Percentiles rank a stretch among this genome's conserved stretches.
Conservation (phyloP, 371 early-diverging fungal species). For the Mucor saturninus region DNA sequence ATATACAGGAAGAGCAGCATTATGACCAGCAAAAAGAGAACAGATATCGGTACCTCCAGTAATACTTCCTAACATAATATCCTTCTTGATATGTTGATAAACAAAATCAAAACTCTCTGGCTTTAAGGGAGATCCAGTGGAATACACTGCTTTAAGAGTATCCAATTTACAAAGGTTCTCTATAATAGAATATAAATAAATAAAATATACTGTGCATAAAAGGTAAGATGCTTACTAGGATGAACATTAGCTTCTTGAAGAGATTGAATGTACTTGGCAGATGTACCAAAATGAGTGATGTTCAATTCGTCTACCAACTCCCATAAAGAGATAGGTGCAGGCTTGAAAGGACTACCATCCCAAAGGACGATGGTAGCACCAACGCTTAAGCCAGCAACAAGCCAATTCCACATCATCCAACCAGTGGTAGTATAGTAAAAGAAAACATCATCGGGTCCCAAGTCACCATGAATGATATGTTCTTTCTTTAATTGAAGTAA, state of each 20-base stretch:
- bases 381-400: conserved; percentile 78
- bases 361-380: conserved; percentile 88
- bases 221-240: conserved; percentile 54
- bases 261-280: conserved; percentile 94
- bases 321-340: conserved; percentile 79
- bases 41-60: conserved; percentile 98
- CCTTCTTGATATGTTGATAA: conserved; percentile 80
- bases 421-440: conserved; percentile 97
- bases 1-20: conserved; percentile 87
- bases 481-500: conserved; percentile 94
- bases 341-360: conserved; percentile 96
- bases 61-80: conserved; percentile 89
- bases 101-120: conserved; percentile 93
- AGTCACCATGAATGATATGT: conserved; percentile 85
- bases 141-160: conserved; percentile 81
- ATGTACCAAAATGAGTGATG: conserved; percentile 92
- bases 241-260: conserved; percentile 77
- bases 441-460: conserved; percentile 76
- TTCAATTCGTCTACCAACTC: conserved; percentile 75
- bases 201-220: background rate
- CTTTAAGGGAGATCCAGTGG: conserved; percentile 94
- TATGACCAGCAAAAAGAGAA: conserved; percentile 92
- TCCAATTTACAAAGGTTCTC: conserved; percentile 58
- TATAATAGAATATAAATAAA: conserved; percentile 13
- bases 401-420: conserved; percentile 99